Conservation (phyloP, 345 rosid genomes). For the Excoecaria cochinchinensis region DNA sequence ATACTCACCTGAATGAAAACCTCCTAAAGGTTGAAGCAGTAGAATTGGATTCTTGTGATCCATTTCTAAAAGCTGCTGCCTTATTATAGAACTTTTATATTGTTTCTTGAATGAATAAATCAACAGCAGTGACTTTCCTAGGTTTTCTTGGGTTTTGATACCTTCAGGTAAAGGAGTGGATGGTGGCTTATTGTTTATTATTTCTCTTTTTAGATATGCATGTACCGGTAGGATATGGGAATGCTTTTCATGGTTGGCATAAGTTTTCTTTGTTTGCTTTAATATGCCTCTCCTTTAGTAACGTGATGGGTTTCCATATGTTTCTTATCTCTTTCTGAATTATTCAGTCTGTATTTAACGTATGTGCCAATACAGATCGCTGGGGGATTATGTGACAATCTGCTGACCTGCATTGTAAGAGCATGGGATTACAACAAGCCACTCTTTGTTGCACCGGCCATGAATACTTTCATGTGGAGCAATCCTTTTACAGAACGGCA, state of each 20-base stretch:
- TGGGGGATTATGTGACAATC: constrained; percentile 87
- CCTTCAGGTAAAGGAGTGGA: background rate
- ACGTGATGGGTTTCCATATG: no score
- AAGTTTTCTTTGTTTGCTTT: background rate
- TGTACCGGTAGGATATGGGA: background rate
- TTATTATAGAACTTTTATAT: background rate
- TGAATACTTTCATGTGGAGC: constrained; percentile 92
- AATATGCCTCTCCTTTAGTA: background rate
- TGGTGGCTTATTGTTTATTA: background rate
- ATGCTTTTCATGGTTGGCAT: background rate
- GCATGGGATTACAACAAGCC: constrained; percentile 94
- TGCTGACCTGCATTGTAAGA: constrained; percentile 79
- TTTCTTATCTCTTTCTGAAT: background rate
- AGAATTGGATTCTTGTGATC: background rate
- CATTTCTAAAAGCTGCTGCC: background rate
- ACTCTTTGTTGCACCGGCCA: constrained; percentile 76
- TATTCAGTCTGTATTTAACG: background rate
- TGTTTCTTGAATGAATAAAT: background rate
- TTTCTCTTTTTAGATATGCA: background rate
- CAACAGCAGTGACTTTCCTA: background rate
- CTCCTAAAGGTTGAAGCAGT: background rate
- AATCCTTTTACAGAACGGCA: constrained; percentile 90
- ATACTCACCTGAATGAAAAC: background rate
- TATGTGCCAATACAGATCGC: constrained; percentile 62
- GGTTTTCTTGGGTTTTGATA: background rate